Base-by-base conservation (phyloP, 345 rosid genomes). In the Sisymbrium irio region DNA sequence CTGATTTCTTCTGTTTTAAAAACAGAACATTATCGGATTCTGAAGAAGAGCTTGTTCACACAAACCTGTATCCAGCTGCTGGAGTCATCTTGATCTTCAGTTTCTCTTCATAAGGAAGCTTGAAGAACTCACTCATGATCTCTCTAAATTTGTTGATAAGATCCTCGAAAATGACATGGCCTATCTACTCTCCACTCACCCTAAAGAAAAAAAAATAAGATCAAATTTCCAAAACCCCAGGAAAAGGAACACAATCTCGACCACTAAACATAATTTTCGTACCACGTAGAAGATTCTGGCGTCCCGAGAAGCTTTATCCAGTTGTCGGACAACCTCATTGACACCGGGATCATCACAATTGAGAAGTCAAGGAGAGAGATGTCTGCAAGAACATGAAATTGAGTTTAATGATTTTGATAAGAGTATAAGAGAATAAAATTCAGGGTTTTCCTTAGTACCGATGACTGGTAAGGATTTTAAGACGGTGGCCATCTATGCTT, bases 241-340 rank as follows among this genome's bases (percentile, higher is more conserved):
- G 22, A 18, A 20, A 67, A 37, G 41, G 13, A 53, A 68, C 49
- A 18, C 32, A 54, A 17, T 20, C 20, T 56, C 17, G 36, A 67
- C 0, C 7, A 53, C 1, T n/a, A 22, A 19, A 27, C 25, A 10
- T 36, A 33, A 51, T 5, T 39, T 30, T 30, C 28, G 2, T 85
- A 94, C 97, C 90, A 89, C 97, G 57, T 94, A 86, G 84, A 94
- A 94, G 80, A 94, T 91, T 9, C 97, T 95, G 18, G 95, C 88
- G 30, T 89, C 90, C 22, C 89, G 76, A 71, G 97, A 94, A 69
- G 96, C 97, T 70, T 44, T 85, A 75, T 91, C 89, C 63, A 94
- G 76, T 75, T 87, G 74, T 50, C 67, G 64, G 51, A 91, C 87
- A 77, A 91, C 95, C 25, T 78, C 71, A 19, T 62, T 54, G 1